Base-by-base conservation (phyloP, 768 basidiomycete genomes). In the Macrolepiota albuminosa region DNA sequence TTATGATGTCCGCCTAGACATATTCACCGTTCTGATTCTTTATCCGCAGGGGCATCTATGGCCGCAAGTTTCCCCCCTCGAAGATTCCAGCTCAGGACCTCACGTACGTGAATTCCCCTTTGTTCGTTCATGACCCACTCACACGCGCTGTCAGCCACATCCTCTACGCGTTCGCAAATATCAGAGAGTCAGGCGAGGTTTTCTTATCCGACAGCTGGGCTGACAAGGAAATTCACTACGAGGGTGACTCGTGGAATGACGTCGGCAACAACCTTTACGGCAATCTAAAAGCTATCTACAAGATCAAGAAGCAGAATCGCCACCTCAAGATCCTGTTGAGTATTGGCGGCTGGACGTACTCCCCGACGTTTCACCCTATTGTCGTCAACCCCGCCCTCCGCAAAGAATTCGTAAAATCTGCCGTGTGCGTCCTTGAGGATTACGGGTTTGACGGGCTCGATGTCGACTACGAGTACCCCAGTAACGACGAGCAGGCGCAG, bases 341-440 rank as follows among this genome's bases (percentile, higher is more conserved):
- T 47, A 98, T 99, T 55, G 96, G 96, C 14, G 96, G 96, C 6
- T 98, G 94, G 94, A 91, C 93, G 0, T 95, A 94, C 70, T 94
- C 92, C 0, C 84, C 92, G 33, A 84, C 85, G 46, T 92, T 98
- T 75, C 90, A 93, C 65, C 87, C 88, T 11, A 82, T 94, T 43
- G 89, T 97, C 50, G 76, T 88, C 53, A 80, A 81, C 45, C 80
- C 87, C 0, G 63, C 75, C 1, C 77, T 84, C 49, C 81, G 95
- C 29, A 77, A 81, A 6, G 84, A 80, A 52, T 99, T 99, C 66
- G 94, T 95, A n/a, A 75, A 81, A 39, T 88, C 86, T 31, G 81
- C 93, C 1, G 79, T 98, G 45, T 79, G 83, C 63, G 70, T 98
- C 4, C 76, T 98, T 40, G 94, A 98, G 69, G 88, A 98, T 72